Base-by-base conservation (phyloP, 2,329 filamentous ascomycete genomes). In the Ilyonectria destructans region DNA sequence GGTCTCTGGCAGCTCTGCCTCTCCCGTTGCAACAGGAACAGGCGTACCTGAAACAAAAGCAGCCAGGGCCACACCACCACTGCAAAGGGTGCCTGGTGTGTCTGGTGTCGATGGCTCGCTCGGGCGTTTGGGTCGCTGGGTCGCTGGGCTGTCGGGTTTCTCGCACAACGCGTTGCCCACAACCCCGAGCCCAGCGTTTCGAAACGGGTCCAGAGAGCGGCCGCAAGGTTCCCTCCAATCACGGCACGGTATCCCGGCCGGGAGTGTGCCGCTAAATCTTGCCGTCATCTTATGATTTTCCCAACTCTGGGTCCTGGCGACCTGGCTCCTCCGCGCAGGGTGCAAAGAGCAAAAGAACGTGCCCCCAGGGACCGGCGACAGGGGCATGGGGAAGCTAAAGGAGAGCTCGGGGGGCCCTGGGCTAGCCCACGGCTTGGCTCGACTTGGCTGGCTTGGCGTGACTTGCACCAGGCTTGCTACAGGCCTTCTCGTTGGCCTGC, bases 101-200 rank as follows among this genome's bases (percentile, higher is more conserved):
- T 58, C 15, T 33, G 37, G 33, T n/a, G 19, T 58, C 61, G 31
- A 8, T 33, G 31, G 31, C 8, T 9, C 31, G 26, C 26, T 37
- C 13, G 37, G 37, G 12, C 17, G 37, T 15, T 40, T 40, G 37
- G 37, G 37, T 40, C 13, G 37, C 12, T 15, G 37, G 37, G 37
- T 13, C 17, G 13, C 17, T 40, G 13, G 35, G 37, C 37, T 40
- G 37, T 13, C 10, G 35, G 37, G 13, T 17, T 17, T 43, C 40
- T 62, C 48, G 35, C 35, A 19, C 43, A 63, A 40, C 52, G 35
- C 52, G 35, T 31, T 33, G 21, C 49, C 26, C 51, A 49, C 31
- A 65, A 65, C 64, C 67, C 64, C 70, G 65, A 65, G 67, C 71
- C 62, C 49, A 71, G 72, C 69, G 73, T 75, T 75, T 75, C 73